Percentiles rank a stretch among this genome's conserved stretches.
Conservation (phyloP, 2,329 filamentous ascomycete genomes). For the Alternaria hordeiaustralica region DNA sequence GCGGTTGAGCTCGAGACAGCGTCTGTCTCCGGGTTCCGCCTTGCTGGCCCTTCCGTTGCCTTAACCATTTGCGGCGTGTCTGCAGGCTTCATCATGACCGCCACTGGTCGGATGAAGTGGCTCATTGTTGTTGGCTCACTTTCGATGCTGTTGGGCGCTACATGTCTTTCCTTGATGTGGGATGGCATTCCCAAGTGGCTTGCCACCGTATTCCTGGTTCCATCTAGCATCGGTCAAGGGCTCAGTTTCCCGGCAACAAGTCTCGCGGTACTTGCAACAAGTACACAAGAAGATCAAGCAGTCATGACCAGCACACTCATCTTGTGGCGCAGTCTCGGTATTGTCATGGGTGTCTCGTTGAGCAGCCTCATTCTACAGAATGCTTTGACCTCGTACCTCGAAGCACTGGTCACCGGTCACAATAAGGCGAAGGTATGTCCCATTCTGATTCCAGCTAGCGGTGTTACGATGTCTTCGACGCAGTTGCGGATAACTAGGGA, state of each 20-base stretch:
- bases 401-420: constrained; percentile 63
- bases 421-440: constrained; percentile 59
- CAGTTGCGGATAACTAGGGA: not conserved
- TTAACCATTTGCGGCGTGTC: constrained; percentile 51
- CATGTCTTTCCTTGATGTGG: constrained; percentile 47
- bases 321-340: constrained; percentile 74
- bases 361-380: constrained; percentile 79
- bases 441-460: not conserved
- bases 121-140: constrained; percentile 50
- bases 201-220: constrained; percentile 50
- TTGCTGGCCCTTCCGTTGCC: constrained; percentile 67
- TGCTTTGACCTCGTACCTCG: constrained; percentile 66
- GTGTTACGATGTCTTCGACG: not conserved
- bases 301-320: constrained; percentile 70
- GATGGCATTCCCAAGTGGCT: constrained; percentile 49
- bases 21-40: constrained; percentile 74
- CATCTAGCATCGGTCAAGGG: constrained; percentile 51
- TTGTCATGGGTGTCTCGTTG: constrained; percentile 74
- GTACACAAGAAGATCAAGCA: constrained; percentile 53
- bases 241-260: constrained; percentile 52
- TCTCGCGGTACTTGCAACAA: constrained; percentile 52
- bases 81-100: constrained; percentile 53
- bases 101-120: constrained; percentile 52
- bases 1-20: constrained; percentile 62
- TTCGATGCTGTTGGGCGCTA: constrained; percentile 46